Conservation (phyloP, 2,329 filamentous ascomycete genomes). For the Pezicula rhizophila region DNA sequence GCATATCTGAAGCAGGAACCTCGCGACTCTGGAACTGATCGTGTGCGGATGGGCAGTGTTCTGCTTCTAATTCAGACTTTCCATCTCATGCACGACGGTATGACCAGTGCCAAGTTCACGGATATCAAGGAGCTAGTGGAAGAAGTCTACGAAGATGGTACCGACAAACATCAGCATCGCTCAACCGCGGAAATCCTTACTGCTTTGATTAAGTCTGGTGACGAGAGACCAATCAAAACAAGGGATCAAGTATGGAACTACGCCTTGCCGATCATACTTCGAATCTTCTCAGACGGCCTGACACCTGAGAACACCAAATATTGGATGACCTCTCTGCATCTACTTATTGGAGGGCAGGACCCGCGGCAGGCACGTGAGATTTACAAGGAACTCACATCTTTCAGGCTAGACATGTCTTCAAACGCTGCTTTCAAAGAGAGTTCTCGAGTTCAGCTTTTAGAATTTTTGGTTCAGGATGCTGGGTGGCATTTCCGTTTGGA, state of each 20-base stretch:
- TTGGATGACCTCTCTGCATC: slow-evolving; percentile 90
- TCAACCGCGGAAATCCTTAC: slow-evolving; percentile 92
- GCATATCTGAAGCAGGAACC: slow-evolving; percentile 95
- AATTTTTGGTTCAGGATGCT: slow-evolving; percentile 78
- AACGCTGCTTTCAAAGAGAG: slow-evolving; percentile 99
- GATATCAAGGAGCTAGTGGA: slow-evolving; percentile 79
- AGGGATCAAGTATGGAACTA: slow-evolving; percentile 80
- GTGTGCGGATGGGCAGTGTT: slow-evolving; percentile 84
- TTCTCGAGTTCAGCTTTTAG: slow-evolving; percentile 86
- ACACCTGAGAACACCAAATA: slow-evolving; percentile 93
- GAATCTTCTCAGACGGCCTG: slow-evolving; percentile 82
- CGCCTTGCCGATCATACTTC: slow-evolving; percentile 79
- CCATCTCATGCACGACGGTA: slow-evolving; percentile 76
- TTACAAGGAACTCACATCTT: slow-evolving; percentile 73
- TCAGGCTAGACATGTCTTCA: slow-evolving; percentile 87
- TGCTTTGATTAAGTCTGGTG: slow-evolving; percentile 73
- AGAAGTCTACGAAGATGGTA: slow-evolving; percentile 82
- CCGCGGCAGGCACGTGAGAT: slow-evolving; percentile 83
- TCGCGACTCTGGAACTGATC: slow-evolving; percentile 71
- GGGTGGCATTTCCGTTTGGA: slow-evolving; percentile 96
- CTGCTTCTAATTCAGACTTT: slow-evolving; percentile 86
- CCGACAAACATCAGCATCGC: slow-evolving; percentile 94
- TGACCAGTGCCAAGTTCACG: slow-evolving; percentile 73
- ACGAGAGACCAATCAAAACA: slow-evolving; percentile 68
- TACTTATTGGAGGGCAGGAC: slow-evolving; percentile 83